Base-by-base conservation (phyloP, 805 yeast genomes). In the Candida anglica region DNA sequence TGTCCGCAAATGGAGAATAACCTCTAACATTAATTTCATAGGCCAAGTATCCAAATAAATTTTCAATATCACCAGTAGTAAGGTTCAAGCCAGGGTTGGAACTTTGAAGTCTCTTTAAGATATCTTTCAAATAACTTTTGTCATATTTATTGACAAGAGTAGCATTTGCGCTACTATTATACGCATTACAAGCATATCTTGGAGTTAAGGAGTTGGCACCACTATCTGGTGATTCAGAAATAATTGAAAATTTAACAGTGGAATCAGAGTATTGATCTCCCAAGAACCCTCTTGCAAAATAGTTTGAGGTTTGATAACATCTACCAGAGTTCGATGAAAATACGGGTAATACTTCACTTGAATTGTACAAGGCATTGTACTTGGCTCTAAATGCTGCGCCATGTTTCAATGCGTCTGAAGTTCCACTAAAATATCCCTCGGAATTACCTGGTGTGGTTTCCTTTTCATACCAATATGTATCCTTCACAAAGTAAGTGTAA, bases 401-500 rank as follows among this genome's bases (percentile, higher is more conserved):
- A 28, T 50, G 53, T 28, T 47, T 41, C 31, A 36, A 28, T n/a
- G 52, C 54, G 22, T 49, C 45, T n/a, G 43, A 46, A 17, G 73
- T 59, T 39, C 86, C 86, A 13, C 75, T 57, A 41, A 67, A 78
- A 2, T 71, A 62, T 0, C 63, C 58, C 30, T 50, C 43, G 10
- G 64, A 50, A 41, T 59, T 59, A 21, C 74, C 68, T n/a, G 63
- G 56, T 26, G 58, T 56, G 3, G 79, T 66, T 52, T 75, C 79
- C 47, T 62, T 58, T 24, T 69, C 80, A 34, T 63, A 65, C 38
- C 47, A 44, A n/a, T 40, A 47, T 20, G 51, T 48, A 36, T 55
- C 58, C 9, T 56, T 31, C 3, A 58, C 66, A 44, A 74, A 75
- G 47, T 63, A 77, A n/a, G 66, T 63, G 60, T 73, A 75, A n/a